A percentile compares a stretch with the other conserved stretches of the same genome.
These are phyloP conservation scores for Elsinoe arachidis DNA, from an alignment of 2,329 filamentous ascomycete genomes.

Conservation along the genomic window DNA sequence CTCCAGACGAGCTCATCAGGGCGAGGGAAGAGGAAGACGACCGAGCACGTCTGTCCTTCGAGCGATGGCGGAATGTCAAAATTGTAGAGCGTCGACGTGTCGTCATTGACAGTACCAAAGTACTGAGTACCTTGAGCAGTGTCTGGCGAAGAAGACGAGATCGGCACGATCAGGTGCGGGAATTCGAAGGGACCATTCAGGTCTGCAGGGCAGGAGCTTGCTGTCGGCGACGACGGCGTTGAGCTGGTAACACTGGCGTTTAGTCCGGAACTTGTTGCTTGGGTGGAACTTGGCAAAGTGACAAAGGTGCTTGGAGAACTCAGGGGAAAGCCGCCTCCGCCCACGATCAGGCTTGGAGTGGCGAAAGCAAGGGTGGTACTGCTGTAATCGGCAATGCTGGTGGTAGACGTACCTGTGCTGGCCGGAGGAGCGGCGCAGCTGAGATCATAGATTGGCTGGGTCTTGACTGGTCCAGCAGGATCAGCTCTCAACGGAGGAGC, in stretches of 20 bases:
- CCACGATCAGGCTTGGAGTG: constrained; percentile 8
- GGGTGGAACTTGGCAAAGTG: constrained; percentile 5
- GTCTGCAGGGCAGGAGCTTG: constrained; percentile 23
- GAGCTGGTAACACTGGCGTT: constrained; percentile 1
- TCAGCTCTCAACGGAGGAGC: constrained; percentile 44
- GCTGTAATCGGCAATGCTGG: constrained; percentile 38
- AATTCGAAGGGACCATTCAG: constrained; percentile 28
- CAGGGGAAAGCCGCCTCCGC: constrained; percentile 8
- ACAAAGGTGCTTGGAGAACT: constrained; percentile 10
- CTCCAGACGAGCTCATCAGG: constrained; percentile 29
- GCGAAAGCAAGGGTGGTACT: constrained; percentile 15
- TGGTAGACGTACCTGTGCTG: constrained; percentile 32
- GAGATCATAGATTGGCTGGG: constrained; percentile 14
- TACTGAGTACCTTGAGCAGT: constrained; percentile 33
- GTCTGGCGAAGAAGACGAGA: constrained; percentile 30
- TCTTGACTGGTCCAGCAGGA: constrained; percentile 47
- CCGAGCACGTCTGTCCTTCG: constrained; percentile 37
- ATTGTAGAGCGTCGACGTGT: constrained; percentile 35
- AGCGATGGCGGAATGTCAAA: constrained; percentile 37
- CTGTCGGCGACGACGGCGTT: constrained; percentile 12
- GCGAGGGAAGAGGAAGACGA: constrained; percentile 40
- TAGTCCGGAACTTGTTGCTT: not conserved
- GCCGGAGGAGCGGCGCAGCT: constrained; percentile 4
- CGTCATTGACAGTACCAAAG: constrained; percentile 33
- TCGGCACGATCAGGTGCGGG: constrained; percentile 31